Conservation (phyloP, 2,329 filamentous ascomycete genomes). For the Fonsecaea monophora region DNA sequence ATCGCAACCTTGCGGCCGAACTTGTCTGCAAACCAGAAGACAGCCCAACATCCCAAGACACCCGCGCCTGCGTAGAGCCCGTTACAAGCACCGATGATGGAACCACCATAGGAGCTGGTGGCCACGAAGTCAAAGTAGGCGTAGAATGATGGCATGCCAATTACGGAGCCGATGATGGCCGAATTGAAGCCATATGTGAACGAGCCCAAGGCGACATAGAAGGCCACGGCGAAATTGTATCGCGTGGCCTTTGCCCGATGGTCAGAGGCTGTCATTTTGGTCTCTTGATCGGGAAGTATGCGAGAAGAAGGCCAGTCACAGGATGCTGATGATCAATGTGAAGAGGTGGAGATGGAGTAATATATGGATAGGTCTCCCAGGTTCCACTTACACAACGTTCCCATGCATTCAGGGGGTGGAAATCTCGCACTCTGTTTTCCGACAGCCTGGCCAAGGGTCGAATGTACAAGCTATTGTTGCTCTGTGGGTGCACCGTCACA, state of each 20-base stretch:
- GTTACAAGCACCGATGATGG: constrained; percentile 13
- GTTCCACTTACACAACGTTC: background rate
- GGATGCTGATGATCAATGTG: background rate
- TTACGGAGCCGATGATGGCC: constrained; percentile 25
- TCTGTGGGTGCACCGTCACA: background rate
- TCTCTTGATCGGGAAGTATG: background rate
- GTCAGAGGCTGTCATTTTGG: background rate
- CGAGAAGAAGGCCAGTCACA: background rate
- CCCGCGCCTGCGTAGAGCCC: constrained; percentile 23
- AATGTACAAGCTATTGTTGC: background rate
- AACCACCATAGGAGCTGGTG: constrained; percentile 4
- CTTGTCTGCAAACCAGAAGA: constrained; percentile 11
- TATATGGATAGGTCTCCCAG: background rate
- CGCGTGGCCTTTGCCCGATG: constrained; percentile 14
- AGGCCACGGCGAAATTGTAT: constrained; percentile 23
- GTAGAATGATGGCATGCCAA: constrained; percentile 26
- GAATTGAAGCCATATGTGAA: constrained; percentile 33
- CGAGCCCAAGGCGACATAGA: constrained; percentile 31
- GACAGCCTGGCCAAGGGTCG: background rate
- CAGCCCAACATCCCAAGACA: constrained; percentile 5
- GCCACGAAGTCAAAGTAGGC: constrained; percentile 53
- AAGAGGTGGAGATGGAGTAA: background rate
- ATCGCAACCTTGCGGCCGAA: constrained; percentile 11
- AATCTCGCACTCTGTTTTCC: background rate
- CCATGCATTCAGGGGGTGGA: background rate